Evolutionary conservation across 2,329 filamentous ascomycete species (phyloP).

Genomic region (Dothideomycetes sp.): DNA sequence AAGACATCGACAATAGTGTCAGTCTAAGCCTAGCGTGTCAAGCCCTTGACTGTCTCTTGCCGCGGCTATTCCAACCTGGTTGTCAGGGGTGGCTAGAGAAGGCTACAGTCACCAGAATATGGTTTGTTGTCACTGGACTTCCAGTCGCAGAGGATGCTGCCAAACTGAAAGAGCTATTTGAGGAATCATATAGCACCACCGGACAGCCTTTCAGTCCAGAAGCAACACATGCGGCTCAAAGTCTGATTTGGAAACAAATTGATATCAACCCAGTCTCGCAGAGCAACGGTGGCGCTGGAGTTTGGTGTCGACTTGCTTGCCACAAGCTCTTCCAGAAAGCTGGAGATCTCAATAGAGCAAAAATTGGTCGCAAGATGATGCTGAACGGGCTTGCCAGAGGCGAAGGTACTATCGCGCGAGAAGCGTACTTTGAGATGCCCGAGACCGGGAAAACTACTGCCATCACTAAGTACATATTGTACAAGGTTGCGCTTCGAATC

Average conservation of each 20-base stretch:
- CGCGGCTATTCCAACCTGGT: slow-evolving; percentile 40
- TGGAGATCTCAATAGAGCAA: slow-evolving; percentile 55
- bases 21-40: slow-evolving; percentile 24
- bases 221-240: slow-evolving; percentile 57
- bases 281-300: slow-evolving; percentile 42
- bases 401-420: slow-evolving; percentile 42
- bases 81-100: slow-evolving; percentile 56
- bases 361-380: slow-evolving; percentile 64
- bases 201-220: slow-evolving; percentile 42
- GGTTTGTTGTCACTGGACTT: slow-evolving; percentile 47
- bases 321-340: slow-evolving; percentile 56
- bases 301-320: slow-evolving; percentile 61
- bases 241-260: slow-evolving; percentile 70
- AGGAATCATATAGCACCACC: slow-evolving; percentile 35
- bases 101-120: slow-evolving; percentile 55
- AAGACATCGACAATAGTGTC: not conserved
- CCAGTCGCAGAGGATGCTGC: slow-evolving; percentile 24
- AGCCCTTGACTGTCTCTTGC: slow-evolving; percentile 54
- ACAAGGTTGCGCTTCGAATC: slow-evolving; percentile 55
- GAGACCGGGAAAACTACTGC: slow-evolving; percentile 47
- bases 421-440: slow-evolving; percentile 50
- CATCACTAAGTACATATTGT: slow-evolving; percentile 63
- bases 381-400: slow-evolving; percentile 53
- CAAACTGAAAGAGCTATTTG: slow-evolving; percentile 31
- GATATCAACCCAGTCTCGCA: slow-evolving; percentile 45